Evolutionary conservation across 2,329 filamentous ascomycete genomes (phyloP).

Genomic region (Colletotrichum agaves): DNA sequence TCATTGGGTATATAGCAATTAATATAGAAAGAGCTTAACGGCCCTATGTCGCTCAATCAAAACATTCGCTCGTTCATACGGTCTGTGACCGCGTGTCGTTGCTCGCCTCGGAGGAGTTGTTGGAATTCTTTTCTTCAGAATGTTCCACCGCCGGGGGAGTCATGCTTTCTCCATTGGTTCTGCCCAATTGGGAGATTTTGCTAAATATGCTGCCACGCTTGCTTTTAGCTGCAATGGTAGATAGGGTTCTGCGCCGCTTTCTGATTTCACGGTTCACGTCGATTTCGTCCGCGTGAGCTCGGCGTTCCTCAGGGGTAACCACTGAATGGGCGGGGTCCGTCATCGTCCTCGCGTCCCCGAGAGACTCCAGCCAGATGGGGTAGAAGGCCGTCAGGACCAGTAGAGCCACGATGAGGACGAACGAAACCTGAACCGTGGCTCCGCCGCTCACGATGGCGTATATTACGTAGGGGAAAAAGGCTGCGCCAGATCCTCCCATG

Average conservation of each 20-base stretch:
- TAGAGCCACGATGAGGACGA: constrained; percentile 69
- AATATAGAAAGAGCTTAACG: constrained; percentile 19
- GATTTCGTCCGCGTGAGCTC: constrained; percentile 23
- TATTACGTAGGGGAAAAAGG: constrained; percentile 78
- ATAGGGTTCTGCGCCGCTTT: constrained; percentile 19
- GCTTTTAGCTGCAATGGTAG: constrained; percentile 20
- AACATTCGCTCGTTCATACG: constrained; percentile 24
- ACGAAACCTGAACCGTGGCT: constrained; percentile 71
- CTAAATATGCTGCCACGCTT: constrained; percentile 32
- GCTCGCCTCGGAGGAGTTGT: constrained; percentile 32
- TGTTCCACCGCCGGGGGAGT: constrained; percentile 30
- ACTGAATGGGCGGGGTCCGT: constrained; percentile 49
- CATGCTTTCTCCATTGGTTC: constrained; percentile 29
- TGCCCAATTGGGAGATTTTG: constrained; percentile 32
- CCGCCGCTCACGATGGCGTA: constrained; percentile 72
- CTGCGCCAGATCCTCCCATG: constrained; percentile 78
- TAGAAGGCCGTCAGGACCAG: constrained; percentile 59
- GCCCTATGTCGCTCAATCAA: constrained; percentile 12
- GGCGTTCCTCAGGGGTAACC: constrained; percentile 33
- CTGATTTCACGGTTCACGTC: constrained; percentile 29
- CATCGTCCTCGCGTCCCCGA: constrained; percentile 58
- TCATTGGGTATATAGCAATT: constrained; percentile 38
- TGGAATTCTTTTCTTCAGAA: constrained; percentile 33
- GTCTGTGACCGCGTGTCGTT: constrained; percentile 24
- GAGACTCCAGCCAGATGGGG: constrained; percentile 59